Percentiles rank a stretch among this genome's conserved stretches.
Conservation (phyloP, 2,329 filamentous ascomycete species). For the Trichoderma cornu-damae region DNA sequence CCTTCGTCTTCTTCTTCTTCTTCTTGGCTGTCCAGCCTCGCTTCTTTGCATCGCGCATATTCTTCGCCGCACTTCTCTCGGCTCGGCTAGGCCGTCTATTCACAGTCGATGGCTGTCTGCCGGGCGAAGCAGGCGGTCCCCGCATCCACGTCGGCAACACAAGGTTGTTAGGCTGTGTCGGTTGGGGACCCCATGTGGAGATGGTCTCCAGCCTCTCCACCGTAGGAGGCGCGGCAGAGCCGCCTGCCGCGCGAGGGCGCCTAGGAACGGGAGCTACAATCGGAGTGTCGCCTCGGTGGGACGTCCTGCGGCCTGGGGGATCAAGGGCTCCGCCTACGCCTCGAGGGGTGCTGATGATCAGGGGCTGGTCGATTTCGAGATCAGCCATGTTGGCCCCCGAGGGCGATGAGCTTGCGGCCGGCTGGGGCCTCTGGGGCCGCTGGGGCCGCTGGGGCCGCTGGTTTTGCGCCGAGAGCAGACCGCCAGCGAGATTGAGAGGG, state of each 20-base stretch:
- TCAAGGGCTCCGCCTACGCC: slow-evolving; percentile 53
- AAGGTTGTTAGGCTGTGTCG: slow-evolving; percentile 19
- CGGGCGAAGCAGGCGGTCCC: slow-evolving; percentile 31
- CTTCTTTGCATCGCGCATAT: slow-evolving; percentile 56
- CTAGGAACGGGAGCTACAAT: slow-evolving; percentile 51
- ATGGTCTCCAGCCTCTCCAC: slow-evolving; percentile 54
- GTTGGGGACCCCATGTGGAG: slow-evolving; percentile 36
- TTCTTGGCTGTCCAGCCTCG: slow-evolving; percentile 50
- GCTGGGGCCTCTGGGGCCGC: not conserved
- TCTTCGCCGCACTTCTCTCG: slow-evolving; percentile 56
- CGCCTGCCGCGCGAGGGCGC: slow-evolving; percentile 40
- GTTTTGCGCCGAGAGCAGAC: slow-evolving; percentile 28
- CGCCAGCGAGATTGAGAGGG: slow-evolving; percentile 41
- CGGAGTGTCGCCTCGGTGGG: slow-evolving; percentile 38
- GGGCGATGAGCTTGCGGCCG: not conserved
- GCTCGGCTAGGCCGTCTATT: slow-evolving; percentile 50
- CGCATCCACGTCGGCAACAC: slow-evolving; percentile 34
- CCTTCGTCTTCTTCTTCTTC: slow-evolving; percentile 37
- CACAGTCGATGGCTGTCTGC: slow-evolving; percentile 40
- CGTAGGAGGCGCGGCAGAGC: slow-evolving; percentile 37
- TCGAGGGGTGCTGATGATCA: slow-evolving; percentile 57
- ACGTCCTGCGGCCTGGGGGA: slow-evolving; percentile 33
- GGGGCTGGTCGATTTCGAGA: slow-evolving; percentile 43
- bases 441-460: not conserved
- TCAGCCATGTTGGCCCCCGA: not conserved